A percentile compares a stretch with the other conserved stretches of the same genome.
These are phyloP conservation scores for Schizopora paradoxa DNA, from an alignment of 1,284 basidiomycete genomes.

Conservation along the genomic window DNA sequence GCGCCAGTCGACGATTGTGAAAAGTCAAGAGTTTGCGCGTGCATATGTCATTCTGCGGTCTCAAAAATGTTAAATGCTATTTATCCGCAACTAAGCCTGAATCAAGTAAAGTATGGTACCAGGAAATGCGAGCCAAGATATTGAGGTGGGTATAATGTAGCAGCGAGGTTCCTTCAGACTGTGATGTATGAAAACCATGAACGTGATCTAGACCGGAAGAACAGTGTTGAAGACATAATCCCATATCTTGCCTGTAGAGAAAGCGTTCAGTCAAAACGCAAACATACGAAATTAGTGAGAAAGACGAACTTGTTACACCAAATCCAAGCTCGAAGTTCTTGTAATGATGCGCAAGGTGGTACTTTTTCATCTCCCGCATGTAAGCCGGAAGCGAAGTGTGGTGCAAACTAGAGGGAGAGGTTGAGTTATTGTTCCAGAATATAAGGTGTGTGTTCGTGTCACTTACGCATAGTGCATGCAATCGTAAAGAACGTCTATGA, in stretches of 20 bases:
- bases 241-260: slow-evolving; percentile 78
- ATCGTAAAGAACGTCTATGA: slow-evolving; percentile 78
- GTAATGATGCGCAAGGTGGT: slow-evolving; percentile 98
- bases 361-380: slow-evolving; percentile 90
- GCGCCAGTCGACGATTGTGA: no score
- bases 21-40: no score
- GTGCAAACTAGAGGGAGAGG: slow-evolving; percentile 52
- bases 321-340: slow-evolving; percentile 99
- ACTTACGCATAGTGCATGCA: slow-evolving; percentile 88
- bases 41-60: no score
- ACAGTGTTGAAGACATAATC: slow-evolving; percentile 89
- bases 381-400: slow-evolving; percentile 89
- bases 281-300: slow-evolving; percentile 1
- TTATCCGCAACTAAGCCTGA: no score
- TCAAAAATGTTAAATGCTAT: no score
- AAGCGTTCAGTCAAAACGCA: slow-evolving; percentile 7
- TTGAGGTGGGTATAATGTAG: no score
- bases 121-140: no score
- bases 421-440: slow-evolving; percentile 10
- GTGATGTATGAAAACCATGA: no score
- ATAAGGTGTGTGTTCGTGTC: not conserved
- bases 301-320: slow-evolving; percentile 77
- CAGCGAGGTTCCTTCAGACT: no score
- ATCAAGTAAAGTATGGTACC: no score
- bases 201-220: slow-evolving; percentile 46